These are phyloP conservation scores for Podospora tetraspora DNA, from an alignment of 495 filamentous ascomycete species.

Conservation along the genomic window DNA sequence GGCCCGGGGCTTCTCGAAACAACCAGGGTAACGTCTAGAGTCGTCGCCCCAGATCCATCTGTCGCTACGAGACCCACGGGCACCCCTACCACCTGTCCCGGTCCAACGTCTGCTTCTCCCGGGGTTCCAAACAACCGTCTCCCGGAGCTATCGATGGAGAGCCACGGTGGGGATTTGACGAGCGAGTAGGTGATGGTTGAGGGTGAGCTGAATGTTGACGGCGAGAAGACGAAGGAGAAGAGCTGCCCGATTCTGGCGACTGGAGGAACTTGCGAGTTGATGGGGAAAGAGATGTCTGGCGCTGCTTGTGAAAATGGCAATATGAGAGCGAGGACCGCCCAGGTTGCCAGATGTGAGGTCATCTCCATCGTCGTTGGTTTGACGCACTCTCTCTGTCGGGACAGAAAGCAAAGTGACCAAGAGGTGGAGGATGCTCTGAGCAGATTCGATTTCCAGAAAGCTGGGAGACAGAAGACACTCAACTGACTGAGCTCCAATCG, in stretches of 20 bases:
- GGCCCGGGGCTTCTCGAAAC: slow-evolving; percentile 49
- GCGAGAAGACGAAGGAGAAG: slow-evolving; percentile 64
- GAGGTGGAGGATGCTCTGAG: slow-evolving; percentile 1
- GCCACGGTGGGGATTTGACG: slow-evolving; percentile 59
- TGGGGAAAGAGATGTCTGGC: slow-evolving; percentile 55
- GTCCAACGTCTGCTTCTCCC: slow-evolving; percentile 48
- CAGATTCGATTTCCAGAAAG: not conserved
- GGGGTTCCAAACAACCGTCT: slow-evolving; percentile 65
- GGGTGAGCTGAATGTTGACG: slow-evolving; percentile 58
- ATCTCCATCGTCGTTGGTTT: slow-evolving; percentile 13
- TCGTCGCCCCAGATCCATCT: slow-evolving; percentile 52
- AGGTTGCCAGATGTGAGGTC: slow-evolving; percentile 9
- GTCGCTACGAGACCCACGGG: slow-evolving; percentile 56
- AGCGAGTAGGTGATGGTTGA: slow-evolving; percentile 57
- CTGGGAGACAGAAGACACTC: slow-evolving; percentile 3
- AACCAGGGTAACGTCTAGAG: slow-evolving; percentile 56
- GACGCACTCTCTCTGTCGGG: not conserved
- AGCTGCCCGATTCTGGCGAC: slow-evolving; percentile 60
- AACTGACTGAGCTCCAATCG: slow-evolving; percentile 8
- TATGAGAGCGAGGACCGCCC: slow-evolving; percentile 17
- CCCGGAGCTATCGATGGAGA: slow-evolving; percentile 56
- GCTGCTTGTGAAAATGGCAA: slow-evolving; percentile 34
- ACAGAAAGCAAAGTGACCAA: slow-evolving; percentile 1
- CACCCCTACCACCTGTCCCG: slow-evolving; percentile 38
- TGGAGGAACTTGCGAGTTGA: slow-evolving; percentile 73